Base-by-base conservation (phyloP, 495 filamentous ascomycete species). In the Hypoxylon lienhwacheense region DNA sequence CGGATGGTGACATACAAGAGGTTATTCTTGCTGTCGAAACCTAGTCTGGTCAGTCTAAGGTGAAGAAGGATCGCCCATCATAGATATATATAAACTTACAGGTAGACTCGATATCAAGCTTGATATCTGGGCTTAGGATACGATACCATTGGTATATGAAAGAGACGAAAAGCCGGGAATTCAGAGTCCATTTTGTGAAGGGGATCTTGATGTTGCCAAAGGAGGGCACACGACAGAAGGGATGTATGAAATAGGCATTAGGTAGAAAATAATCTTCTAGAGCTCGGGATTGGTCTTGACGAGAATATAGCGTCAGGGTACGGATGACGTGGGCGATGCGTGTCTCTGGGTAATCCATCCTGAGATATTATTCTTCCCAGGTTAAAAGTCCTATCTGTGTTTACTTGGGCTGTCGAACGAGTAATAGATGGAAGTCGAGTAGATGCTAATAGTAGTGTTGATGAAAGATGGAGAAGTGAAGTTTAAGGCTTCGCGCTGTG, bases 71-170 rank as follows among this genome's bases (percentile, higher is more conserved):
- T 3, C 2, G n/a, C 16, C 16, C 12, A 4, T 5, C n/a, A 7
- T 16, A 26, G 8, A 3, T 37, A 16, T 14, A 53, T 24, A 12
- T 20, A 16, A 20, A 66, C 76, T 47, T 69, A 89, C 87, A 84
- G 16, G 85, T 69, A 10, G 85, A 88, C 50, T 88, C 75, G 7
- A 96, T 72, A 0, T 79, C 65, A n/a, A 91, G 58, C 16, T 82
- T 72, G 36, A 91, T 88, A n/a, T 74, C 71, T 1, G 90, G 90
- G 26, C 81, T 86, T 64, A 95, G 74, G 57, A 92, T 84, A 64
- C 89, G 89, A 69, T 95, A 93, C 87, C 89, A 95, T 53, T 85
- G 86, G 58, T 85, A 92, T 28, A 95, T 85, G 48, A 78, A 78
- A 49, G 74, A 73, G 20, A 95, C 75, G 14, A 85, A 64, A 64